These are phyloP conservation scores for Thielaviopsis populi DNA, from an alignment of 2,329 filamentous ascomycete species.

Conservation along the genomic window DNA sequence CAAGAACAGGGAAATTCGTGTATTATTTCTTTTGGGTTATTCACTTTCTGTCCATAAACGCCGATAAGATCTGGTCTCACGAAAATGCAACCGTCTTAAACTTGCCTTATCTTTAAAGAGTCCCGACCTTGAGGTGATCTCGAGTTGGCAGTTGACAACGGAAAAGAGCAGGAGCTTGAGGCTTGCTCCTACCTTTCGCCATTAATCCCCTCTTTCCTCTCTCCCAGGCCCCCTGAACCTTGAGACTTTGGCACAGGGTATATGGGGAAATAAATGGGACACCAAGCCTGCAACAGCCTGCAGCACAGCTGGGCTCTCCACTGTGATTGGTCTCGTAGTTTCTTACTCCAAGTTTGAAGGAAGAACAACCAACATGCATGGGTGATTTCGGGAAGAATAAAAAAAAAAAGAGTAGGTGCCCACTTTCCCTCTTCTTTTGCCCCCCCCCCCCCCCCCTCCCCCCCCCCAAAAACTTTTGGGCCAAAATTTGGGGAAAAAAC, in stretches of 20 bases:
- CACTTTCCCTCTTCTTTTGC: neutral
- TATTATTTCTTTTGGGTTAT: too few species aligned
- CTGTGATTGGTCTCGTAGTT: neutral
- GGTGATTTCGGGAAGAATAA: slow-evolving; percentile 2
- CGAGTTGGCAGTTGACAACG: too few species aligned
- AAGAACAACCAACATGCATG: neutral
- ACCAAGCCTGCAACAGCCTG: neutral
- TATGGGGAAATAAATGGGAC: neutral
- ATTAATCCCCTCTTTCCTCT: neutral
- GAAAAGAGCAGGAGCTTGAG: too few species aligned
- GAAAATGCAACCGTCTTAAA: too few species aligned
- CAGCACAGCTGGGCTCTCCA: neutral
- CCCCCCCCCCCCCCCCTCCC: neutral
- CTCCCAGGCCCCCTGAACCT: neutral
- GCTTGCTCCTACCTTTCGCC: too few species aligned
- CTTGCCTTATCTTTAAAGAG: too few species aligned
- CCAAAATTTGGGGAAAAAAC: too few species aligned
- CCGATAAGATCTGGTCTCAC: too few species aligned
- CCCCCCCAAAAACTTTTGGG: too few species aligned
- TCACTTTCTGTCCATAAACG: too few species aligned
- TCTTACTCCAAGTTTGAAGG: neutral
- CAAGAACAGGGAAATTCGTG: neutral
- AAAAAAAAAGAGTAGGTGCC: neutral
- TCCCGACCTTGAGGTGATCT: too few species aligned
- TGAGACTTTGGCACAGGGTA: slow-evolving; percentile 2